phyloP scores from a whole-genome alignment of 371 early-diverging fungal species.

The Catenaria anguillulae region DNA sequence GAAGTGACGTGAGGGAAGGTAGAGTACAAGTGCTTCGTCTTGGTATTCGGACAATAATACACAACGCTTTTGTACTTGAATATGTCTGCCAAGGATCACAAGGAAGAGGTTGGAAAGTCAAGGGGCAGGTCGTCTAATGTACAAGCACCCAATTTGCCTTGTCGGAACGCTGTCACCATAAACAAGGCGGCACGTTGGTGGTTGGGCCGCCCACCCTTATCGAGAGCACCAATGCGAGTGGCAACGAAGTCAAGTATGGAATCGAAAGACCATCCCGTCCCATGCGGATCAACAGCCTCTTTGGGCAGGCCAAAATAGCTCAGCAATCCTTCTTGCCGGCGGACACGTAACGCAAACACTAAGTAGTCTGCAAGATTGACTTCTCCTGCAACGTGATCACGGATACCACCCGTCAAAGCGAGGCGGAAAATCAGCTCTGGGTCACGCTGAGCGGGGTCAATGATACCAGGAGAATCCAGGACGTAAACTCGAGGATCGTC shows the following conservation, averaged over 20 bases:
- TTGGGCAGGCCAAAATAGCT: background rate
- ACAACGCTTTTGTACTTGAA: no score
- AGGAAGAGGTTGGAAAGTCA: no score
- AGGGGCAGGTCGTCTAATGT: no score
- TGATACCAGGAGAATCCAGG: slow-evolving; percentile 81
- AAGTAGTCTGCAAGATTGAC: slow-evolving; percentile 75
- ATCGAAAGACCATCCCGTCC: slow-evolving; percentile 20
- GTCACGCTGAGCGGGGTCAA: slow-evolving; percentile 67
- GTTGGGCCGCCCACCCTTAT: slow-evolving; percentile 53
- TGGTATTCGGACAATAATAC: no score
- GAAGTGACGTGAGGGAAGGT: no score
- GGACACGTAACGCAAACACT: slow-evolving; percentile 59
- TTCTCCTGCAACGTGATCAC: slow-evolving; percentile 67
- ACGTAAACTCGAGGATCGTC: slow-evolving; percentile 72
- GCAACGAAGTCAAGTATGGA: slow-evolving; percentile 45
- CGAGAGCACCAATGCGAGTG: slow-evolving; percentile 55
- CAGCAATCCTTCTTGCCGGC: slow-evolving; percentile 20
- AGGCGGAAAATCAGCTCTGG: slow-evolving; percentile 60
- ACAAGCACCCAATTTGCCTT: no score
- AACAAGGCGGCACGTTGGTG: slow-evolving; percentile 46
- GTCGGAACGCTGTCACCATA: slow-evolving; percentile 57
- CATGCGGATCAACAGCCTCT: background rate
- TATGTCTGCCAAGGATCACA: no score
- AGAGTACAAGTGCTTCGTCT: no score
- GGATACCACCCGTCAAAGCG: slow-evolving; percentile 73